Conservation (phyloP, 352 stramenopile genomes). For the Globisporangium middletonii region DNA sequence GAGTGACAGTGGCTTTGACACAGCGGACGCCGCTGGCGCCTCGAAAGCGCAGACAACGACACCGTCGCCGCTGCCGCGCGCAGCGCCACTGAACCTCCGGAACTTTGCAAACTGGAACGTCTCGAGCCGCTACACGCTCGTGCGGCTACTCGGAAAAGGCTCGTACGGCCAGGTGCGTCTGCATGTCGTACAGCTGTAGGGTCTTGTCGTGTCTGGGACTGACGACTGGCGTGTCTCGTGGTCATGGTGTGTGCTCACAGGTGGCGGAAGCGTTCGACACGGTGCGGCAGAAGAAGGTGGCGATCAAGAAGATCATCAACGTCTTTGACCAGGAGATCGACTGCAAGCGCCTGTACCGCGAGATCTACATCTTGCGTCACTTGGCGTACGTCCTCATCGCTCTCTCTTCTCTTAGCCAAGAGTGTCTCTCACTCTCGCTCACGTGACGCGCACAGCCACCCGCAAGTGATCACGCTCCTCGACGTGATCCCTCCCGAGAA, state of each 20-base stretch:
- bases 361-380: slow-evolving; percentile 86
- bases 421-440: too few relatives aligned
- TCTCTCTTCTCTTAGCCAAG: background rate
- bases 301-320: slow-evolving; percentile 89
- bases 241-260: slow-evolving; percentile 7
- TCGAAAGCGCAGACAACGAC: slow-evolving; percentile 42
- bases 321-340: slow-evolving; percentile 87
- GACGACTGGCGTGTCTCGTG: background rate
- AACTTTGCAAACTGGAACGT: slow-evolving; percentile 86
- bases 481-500: slow-evolving; percentile 81
- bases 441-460: slow-evolving; percentile 28
- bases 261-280: slow-evolving; percentile 80
- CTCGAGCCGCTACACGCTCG: slow-evolving; percentile 66
- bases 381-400: slow-evolving; percentile 36
- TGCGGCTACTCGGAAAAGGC: slow-evolving; percentile 76
- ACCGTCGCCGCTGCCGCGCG: slow-evolving; percentile 51
- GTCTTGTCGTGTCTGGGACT: background rate
- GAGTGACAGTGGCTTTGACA: slow-evolving; percentile 22
- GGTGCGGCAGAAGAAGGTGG: slow-evolving; percentile 73
- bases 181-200: background rate
- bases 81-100: slow-evolving; percentile 68
- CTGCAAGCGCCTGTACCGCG: slow-evolving; percentile 81
- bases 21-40: slow-evolving; percentile 1
- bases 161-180: slow-evolving; percentile 74
- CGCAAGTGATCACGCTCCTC: slow-evolving; percentile 77